Percentiles rank a stretch among this genome's conserved stretches.
Conservation (phyloP, 2,329 filamentous ascomycete species). For the Alternaria ethzedia region DNA sequence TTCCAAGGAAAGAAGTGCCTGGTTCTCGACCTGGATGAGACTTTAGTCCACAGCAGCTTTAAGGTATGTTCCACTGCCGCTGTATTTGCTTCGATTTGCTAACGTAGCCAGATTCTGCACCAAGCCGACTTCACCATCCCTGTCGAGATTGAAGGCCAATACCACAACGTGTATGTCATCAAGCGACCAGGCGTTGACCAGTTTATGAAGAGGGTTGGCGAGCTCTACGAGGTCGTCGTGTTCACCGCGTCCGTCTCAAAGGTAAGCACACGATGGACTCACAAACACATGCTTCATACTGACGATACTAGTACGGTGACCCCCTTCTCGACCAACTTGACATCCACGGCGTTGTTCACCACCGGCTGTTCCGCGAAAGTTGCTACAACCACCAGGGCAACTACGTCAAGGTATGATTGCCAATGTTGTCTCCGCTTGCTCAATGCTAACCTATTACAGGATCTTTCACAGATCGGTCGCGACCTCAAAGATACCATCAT, state of each 20-base stretch:
- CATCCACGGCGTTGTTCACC: conserved; percentile 95
- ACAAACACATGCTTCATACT: conserved; percentile 7
- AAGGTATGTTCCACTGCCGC: conserved; percentile 67
- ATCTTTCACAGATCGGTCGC: conserved; percentile 93
- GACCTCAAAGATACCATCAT: conserved; percentile 98
- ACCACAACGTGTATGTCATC: conserved; percentile 99
- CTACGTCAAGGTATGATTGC: conserved; percentile 77
- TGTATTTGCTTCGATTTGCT: conserved; percentile 6
- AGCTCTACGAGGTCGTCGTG: conserved; percentile 97
- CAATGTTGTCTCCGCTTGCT: neutral
- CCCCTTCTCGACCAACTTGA: conserved; percentile 94
- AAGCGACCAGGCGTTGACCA: conserved; percentile 98
- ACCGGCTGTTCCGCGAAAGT: conserved; percentile 94
- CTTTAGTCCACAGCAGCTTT: conserved; percentile 96
- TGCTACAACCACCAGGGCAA: conserved; percentile 99
- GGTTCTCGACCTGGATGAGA: conserved; percentile 95
- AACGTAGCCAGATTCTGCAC: conserved; percentile 76
- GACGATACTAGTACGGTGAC: conserved; percentile 78
- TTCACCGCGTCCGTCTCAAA: conserved; percentile 99
- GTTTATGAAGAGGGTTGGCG: conserved; percentile 98
- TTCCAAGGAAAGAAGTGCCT: conserved; percentile 90
- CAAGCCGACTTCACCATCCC: conserved; percentile 99
- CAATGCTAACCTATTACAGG: conserved; percentile 53
- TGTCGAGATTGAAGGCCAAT: conserved; percentile 98
- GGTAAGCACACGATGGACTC: conserved; percentile 56